A percentile compares a stretch with the other conserved stretches of the same genome.
These are phyloP conservation scores for Draba incana DNA, from an alignment of 345 rosid species.

Conservation along the genomic window DNA sequence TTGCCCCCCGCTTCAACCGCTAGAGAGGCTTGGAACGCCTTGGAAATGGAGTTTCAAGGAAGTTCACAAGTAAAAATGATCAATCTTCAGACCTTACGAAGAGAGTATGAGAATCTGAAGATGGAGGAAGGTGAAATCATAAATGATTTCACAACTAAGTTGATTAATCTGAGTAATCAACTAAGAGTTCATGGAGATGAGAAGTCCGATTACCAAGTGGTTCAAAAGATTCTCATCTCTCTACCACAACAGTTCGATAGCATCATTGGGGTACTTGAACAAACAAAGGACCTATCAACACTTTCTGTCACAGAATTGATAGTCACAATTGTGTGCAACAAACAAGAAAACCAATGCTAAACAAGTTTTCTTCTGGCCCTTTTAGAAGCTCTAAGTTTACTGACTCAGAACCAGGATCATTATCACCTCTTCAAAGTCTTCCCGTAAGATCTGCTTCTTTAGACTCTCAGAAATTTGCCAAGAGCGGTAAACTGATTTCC, in stretches of 20 bases:
- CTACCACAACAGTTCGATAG: neutral
- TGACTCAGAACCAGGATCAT: slow-evolving; percentile 74
- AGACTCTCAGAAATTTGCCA: slow-evolving; percentile 54
- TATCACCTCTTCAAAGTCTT: slow-evolving; percentile 69
- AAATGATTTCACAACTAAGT: too few species aligned
- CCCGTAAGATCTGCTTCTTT: slow-evolving; percentile 53
- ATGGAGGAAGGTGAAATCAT: too few species aligned
- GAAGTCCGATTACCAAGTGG: neutral
- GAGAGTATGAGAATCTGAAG: too few species aligned
- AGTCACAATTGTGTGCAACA: slow-evolving; percentile 48
- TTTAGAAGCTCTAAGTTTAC: slow-evolving; percentile 77
- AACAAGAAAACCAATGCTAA: slow-evolving; percentile 56
- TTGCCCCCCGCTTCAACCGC: neutral
- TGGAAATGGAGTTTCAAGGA: neutral
- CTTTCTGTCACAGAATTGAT: slow-evolving; percentile 14
- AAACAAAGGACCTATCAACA: too few species aligned
- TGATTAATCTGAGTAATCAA: too few species aligned
- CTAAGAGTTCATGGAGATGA: too few species aligned
- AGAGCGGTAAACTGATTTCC: slow-evolving; percentile 53
- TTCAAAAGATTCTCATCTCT: neutral
- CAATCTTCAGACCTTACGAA: too few species aligned
- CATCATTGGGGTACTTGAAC: neutral
- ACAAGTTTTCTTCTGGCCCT: slow-evolving; percentile 68
- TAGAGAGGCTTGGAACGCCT: neutral
- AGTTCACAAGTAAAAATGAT: too few species aligned